These are phyloP conservation scores for Rhizopus stolonifer DNA, from an alignment of 371 early-diverging fungal species.

Conservation along the genomic window DNA sequence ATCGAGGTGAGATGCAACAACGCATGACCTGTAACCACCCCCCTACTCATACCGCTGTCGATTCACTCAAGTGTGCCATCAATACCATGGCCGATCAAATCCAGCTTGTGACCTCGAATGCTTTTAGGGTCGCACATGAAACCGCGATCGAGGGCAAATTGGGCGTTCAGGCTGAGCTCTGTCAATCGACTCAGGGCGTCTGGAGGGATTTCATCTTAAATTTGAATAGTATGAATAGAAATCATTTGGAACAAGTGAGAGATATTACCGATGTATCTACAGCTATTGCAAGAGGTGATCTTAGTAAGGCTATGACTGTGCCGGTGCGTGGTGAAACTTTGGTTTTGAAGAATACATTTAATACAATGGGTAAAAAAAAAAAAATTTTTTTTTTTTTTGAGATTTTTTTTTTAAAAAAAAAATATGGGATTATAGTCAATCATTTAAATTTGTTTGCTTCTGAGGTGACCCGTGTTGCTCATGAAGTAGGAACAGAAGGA, in stretches of 20 bases:
- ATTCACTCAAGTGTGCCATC: conserved; percentile 55
- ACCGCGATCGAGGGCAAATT: conserved; percentile 68
- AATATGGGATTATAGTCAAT: conserved; percentile 44
- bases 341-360: conserved; percentile 69
- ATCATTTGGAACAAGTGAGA: conserved; percentile 66
- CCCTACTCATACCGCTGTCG: conserved; percentile 15
- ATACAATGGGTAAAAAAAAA: conserved; percentile 64
- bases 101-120: conserved; percentile 53
- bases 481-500: conserved; percentile 57
- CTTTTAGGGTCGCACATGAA: conserved; percentile 58
- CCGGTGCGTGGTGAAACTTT: conserved; percentile 61
- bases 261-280: conserved; percentile 68
- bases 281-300: conserved; percentile 68
- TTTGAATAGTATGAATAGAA: conserved; percentile 65
- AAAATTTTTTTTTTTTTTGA: background rate
- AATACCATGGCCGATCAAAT: conserved; percentile 68
- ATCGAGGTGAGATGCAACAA: conserved; percentile 45
- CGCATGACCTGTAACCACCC: conserved; percentile 48
- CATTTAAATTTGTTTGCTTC: conserved; percentile 51
- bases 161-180: conserved; percentile 56
- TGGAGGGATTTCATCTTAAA: conserved; percentile 73
- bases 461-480: conserved; percentile 56
- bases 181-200: conserved; percentile 53
- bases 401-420: background rate
- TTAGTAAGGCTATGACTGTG: conserved; percentile 59